Evolutionary conservation across 305 asterid species (phyloP).

Genomic region (Rubia peregrina): DNA sequence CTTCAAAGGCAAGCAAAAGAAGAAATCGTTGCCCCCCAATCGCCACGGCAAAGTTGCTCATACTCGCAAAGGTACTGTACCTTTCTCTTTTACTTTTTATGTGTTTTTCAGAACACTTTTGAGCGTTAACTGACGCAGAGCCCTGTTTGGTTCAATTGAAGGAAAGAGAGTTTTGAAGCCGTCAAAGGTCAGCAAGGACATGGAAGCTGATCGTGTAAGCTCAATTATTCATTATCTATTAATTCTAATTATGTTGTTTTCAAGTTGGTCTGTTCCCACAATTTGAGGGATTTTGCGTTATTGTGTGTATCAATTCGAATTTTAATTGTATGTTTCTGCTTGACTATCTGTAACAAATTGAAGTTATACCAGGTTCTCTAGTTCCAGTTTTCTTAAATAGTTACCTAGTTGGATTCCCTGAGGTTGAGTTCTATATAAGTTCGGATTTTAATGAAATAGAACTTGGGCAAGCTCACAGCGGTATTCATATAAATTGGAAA

Average conservation of each 20-base stretch:
- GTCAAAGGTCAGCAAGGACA: slow-evolving; percentile 51
- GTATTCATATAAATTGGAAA: neutral
- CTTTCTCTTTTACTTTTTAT: neutral
- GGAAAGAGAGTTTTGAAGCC: slow-evolving; percentile 71
- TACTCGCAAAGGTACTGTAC: slow-evolving; percentile 51
- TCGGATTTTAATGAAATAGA: neutral
- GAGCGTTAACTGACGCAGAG: neutral
- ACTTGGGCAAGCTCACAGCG: neutral
- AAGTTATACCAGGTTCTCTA: neutral
- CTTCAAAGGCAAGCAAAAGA: slow-evolving; percentile 73
- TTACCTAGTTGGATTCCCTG: neutral
- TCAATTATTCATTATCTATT: neutral
- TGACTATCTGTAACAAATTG: neutral
- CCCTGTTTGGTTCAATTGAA: slow-evolving; percentile 18
- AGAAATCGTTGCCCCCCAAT: slow-evolving; percentile 65
- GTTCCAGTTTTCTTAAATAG: too few species aligned
- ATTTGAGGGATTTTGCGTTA: too few species aligned
- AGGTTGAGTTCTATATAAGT: neutral
- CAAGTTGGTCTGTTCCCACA: neutral
- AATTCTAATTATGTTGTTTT: neutral
- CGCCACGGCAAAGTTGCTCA: slow-evolving; percentile 67
- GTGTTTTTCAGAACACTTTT: neutral
- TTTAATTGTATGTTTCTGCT: neutral
- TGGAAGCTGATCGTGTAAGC: slow-evolving; percentile 56
- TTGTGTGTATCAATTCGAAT: neutral